phyloP scores from a whole-genome alignment of 768 basidiomycete species.

The Coprinopsis sp. region DNA sequence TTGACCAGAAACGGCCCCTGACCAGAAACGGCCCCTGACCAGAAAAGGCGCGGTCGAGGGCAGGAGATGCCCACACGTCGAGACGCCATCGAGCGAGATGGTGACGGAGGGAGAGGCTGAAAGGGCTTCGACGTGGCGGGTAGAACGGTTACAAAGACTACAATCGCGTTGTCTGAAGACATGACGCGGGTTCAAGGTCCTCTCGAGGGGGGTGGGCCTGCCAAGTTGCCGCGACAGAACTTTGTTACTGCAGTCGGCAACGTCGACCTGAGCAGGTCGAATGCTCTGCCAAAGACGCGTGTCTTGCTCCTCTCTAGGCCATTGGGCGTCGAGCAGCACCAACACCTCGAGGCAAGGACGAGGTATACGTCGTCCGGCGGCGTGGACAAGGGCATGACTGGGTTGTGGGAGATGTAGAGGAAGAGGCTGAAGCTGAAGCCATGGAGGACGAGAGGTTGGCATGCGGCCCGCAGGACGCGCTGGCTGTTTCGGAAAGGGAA shows the following conservation, averaged over 20 bases:
- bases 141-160: no score
- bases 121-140: no score
- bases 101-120: no score
- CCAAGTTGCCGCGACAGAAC: conserved; percentile 12
- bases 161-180: no score
- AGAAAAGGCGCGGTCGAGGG: no score
- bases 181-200: no score
- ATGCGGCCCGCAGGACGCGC: not conserved
- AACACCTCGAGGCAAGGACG: conserved; percentile 44
- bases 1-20: no score
- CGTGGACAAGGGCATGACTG: conserved; percentile 46
- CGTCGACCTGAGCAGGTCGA: conserved; percentile 7
- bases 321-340: conserved; percentile 28
- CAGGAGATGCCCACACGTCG: no score
- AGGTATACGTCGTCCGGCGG: conserved; percentile 50
- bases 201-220: no score
- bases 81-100: no score
- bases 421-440: conserved; percentile 26
- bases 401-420: conserved; percentile 33
- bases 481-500: not conserved
- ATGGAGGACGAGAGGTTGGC: conserved; percentile 30
- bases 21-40: no score
- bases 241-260: conserved; percentile 7
- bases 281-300: conserved; percentile 3
- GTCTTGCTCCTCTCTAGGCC: no score